These are phyloP conservation scores for Pouteria campechiana DNA, from an alignment of 179 eudicot genomes.

Conservation along the genomic window DNA sequence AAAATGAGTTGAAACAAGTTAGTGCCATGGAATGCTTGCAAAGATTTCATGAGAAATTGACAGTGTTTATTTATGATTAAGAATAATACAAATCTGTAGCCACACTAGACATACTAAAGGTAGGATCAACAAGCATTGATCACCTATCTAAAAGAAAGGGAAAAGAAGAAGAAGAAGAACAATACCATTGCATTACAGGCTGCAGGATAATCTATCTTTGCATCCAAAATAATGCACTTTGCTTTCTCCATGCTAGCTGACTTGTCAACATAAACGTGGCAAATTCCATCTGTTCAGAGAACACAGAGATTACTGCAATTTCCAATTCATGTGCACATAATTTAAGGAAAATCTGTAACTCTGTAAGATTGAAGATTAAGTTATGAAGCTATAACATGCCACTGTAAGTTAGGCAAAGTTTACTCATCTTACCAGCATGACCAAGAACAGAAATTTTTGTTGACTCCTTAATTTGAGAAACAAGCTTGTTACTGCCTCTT, in stretches of 20 bases:
- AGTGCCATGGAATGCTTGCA: too few species aligned
- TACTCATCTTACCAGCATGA: constrained; percentile 56
- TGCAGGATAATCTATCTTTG: constrained; percentile 82
- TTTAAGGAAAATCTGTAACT: too few species aligned
- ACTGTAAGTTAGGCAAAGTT: too few species aligned
- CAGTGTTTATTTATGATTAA: too few species aligned
- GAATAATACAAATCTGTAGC: too few species aligned
- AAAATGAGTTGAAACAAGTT: too few species aligned
- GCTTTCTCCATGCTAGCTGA: constrained; percentile 62
- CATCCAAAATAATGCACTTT: constrained; percentile 55
- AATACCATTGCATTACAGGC: constrained; percentile 94
- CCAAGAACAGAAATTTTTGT: constrained; percentile 96
- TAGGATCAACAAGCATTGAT: too few species aligned
- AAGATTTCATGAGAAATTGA: too few species aligned
- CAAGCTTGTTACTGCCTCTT: constrained; percentile 96
- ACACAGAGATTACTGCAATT: neutral
- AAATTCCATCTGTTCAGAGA: constrained; percentile 56
- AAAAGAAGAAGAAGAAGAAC: neutral
- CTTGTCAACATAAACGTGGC: constrained; percentile 73
- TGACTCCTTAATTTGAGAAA: constrained; percentile 72
- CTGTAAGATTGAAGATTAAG: too few species aligned
- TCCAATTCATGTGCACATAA: too few species aligned
- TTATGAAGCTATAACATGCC: too few species aligned
- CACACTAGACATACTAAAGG: too few species aligned
- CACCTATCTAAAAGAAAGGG: neutral